These are phyloP conservation scores for Apiotrichum gamsii DNA, from an alignment of 1,284 basidiomycete species.

Conservation along the genomic window DNA sequence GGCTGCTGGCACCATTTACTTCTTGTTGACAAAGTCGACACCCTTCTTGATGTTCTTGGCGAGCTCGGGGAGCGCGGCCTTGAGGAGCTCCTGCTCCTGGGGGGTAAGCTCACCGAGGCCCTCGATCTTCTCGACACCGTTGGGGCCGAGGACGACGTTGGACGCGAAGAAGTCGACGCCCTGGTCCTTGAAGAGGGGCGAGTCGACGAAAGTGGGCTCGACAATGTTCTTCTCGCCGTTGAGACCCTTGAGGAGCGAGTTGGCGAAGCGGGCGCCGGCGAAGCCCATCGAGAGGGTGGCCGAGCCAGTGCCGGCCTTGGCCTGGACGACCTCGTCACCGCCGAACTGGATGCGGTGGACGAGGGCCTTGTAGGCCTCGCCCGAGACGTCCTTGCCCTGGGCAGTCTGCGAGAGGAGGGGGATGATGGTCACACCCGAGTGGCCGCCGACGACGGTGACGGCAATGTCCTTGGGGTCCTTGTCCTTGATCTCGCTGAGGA, in stretches of 20 bases:
- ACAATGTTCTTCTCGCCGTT: conserved; percentile 82
- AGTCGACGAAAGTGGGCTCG: conserved; percentile 77
- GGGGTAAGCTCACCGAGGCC: conserved; percentile 67
- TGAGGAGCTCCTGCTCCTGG: conserved; percentile 78
- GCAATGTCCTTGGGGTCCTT: conserved; percentile 57
- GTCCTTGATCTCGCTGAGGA: conserved; percentile 76
- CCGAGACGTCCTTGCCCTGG: conserved; percentile 54
- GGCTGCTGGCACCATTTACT: too few relatives aligned
- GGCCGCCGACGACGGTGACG: conserved; percentile 85
- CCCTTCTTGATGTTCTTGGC: conserved; percentile 98
- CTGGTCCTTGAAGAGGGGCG: conserved; percentile 66
- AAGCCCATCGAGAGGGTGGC: conserved; percentile 88
- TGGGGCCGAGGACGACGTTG: conserved; percentile 71
- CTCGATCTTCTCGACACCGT: conserved; percentile 87
- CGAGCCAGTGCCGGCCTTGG: conserved; percentile 79
- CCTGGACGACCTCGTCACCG: conserved; percentile 85
- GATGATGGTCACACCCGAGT: conserved; percentile 94
- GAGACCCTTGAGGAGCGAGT: conserved; percentile 72
- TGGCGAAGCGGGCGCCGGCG: conserved; percentile 76
- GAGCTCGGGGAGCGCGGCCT: conserved; percentile 81
- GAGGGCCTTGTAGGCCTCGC: conserved; percentile 56
- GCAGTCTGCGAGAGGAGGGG: conserved; percentile 90
- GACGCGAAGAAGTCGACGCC: conserved; percentile 79
- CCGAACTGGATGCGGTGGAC: conserved; percentile 92
- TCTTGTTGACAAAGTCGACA: conserved; percentile 59